Base-by-base conservation (phyloP, 768 basidiomycete genomes). In the Tephrocybe sp. region DNA sequence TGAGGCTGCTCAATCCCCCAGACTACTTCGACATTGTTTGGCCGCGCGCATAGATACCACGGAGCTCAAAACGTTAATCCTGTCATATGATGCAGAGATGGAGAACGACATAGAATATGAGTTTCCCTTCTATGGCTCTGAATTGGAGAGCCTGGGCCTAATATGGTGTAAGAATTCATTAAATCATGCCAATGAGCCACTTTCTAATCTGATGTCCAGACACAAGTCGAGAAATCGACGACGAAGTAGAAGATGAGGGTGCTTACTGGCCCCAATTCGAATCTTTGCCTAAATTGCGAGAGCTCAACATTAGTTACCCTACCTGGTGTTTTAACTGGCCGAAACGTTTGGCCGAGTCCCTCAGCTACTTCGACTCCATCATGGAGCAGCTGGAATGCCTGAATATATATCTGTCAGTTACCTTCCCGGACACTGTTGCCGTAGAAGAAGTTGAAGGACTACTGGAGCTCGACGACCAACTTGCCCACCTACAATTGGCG, bases 261-360 rank as follows among this genome's bases (percentile, higher is more conserved):
- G 26, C 3, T 3, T 3, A 12, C 51, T 19, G 22, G 22, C 51
- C 45, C 23, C n/a, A 13, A 17, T 52, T 52, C 12, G 10, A 19
- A 17, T 32, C 39, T 22, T 42, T 52, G 39, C 16, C 26, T 38
- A 26, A 30, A 23, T 11, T 52, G 5, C 35, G 10, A 32, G 19
- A 42, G 33, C 39, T 52, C 23, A n/a, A 42, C 9, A 41, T 52
- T 14, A 45, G 23, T 17, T 47, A 47, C 26, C 45, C 45, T 6
- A 52, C 45, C 1, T 52, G 51, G 51, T n/a, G 31, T 36, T 0
- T 0, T 20, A 20, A 19, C 13, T 52, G 51, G 51, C 45, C 51
- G 16, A 4, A 1, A 31, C 19, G 16, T 17, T 31, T 52, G 5
- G 45, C 34, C 14, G 4, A 16, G 7, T 36, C 42, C 13, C 45